Conservation (phyloP, 2,329 filamentous ascomycete species). For the Cercospora sesami region DNA sequence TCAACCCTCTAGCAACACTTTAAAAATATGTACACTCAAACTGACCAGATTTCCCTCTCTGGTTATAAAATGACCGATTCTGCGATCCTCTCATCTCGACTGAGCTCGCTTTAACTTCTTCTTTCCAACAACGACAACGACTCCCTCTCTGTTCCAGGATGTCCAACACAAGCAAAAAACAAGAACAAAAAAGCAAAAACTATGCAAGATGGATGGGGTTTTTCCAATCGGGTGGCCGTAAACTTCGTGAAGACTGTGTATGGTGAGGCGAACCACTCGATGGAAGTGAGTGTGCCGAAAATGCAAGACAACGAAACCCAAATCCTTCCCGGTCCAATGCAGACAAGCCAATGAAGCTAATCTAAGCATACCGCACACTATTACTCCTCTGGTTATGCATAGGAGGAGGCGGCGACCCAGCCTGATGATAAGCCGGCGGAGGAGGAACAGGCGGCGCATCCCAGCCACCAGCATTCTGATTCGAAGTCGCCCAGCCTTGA, state of each 20-base stretch:
- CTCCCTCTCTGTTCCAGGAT: not conserved
- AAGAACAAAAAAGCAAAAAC: not conserved
- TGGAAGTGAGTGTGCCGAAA: not conserved
- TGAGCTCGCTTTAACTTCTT: not conserved
- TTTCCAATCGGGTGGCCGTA: not conserved
- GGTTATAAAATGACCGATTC: not conserved
- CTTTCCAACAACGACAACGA: not conserved
- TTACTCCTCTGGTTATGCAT: conserved; percentile 11
- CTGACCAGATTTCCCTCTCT: not conserved
- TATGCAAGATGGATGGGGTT: not conserved
- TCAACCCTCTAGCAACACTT: too few species aligned
- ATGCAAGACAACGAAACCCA: not conserved
- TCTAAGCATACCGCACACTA: conserved; percentile 29
- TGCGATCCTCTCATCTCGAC: not conserved
- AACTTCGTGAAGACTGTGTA: not conserved
- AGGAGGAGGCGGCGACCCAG: not conserved
- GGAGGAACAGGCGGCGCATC: conserved; percentile 25
- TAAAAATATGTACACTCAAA: too few species aligned
- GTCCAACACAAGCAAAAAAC: not conserved
- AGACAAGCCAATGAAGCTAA: not conserved
- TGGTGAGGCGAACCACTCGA: not conserved
- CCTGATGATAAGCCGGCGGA: conserved; percentile 25
- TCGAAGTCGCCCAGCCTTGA: conserved; percentile 31
- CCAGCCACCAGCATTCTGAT: conserved; percentile 16
- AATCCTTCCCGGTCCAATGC: not conserved